Evolutionary conservation across 495 filamentous ascomycete species (phyloP), one percentile per base, ranked within the genome.

Genomic region (Neurospora hispaniola): DNA sequence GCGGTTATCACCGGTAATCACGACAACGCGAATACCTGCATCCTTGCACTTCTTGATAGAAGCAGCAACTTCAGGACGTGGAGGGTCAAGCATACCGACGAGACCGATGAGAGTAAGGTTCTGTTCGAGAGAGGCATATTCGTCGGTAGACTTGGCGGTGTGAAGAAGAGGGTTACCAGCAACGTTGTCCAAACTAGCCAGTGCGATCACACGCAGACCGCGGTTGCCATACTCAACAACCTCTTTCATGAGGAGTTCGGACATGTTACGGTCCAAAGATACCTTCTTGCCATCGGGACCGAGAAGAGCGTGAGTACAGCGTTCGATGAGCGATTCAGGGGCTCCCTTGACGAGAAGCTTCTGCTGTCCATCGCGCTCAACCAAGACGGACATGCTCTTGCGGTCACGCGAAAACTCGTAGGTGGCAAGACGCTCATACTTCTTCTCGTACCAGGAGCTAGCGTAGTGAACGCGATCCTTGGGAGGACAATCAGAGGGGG

Each of bases 331-430:
- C 9, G 93, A 91, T 81, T 99, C 96, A 12, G 96, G 96, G 14
- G 96, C 96, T 74, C 96, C 96, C 82, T 99, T 99, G 73, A 98
- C 96, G 35, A 99, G 88, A 16, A 99, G 90, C 79, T 90, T 92
- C 80, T 95, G 87, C 42, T 89, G 80, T 54, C 85, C 85, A 68
- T 85, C 88, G 62, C 87, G 83, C 71, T 91, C 89, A 69, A 96
- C 91, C 20, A 98, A 88, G 40, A 98, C 96, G 38, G 96, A 99
- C 96, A 99, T 99, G 79, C 96, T 98, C 87, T 99, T 99, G 27
- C 96, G 88, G 80, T 98, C 96, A 78, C 96, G 90, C 6, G 96
- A 98, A 82, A 99, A 99, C 80, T 99, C 96, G 74, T 94, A 99
- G 16, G 93, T 97, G 2, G 94, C 90, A 72, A 97, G 86, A 71